A percentile compares a stretch with the other conserved stretches of the same genome.
These are phyloP conservation scores for Primulina tabacum DNA, from an alignment of 257 asterid genomes.

Conservation along the genomic window DNA sequence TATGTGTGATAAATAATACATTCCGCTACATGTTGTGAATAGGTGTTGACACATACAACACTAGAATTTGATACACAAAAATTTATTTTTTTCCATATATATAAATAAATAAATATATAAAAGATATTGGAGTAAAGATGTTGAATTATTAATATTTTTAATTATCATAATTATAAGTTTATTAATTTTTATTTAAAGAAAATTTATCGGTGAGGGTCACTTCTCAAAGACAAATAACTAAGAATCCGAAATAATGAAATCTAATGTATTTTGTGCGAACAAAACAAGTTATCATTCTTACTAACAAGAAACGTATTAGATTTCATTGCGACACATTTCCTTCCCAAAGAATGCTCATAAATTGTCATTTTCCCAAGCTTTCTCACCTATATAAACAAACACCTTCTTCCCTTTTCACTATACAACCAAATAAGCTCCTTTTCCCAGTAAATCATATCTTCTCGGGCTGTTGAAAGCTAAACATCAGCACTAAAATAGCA, in stretches of 20 bases:
- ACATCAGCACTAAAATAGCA: not conserved
- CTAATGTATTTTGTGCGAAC: not conserved
- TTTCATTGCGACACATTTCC: not conserved
- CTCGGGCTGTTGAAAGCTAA: not conserved
- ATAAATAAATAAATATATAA: too few relatives aligned
- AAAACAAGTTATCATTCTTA: not conserved
- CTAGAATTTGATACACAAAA: too few relatives aligned
- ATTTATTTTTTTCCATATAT: too few relatives aligned
- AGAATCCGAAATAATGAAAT: not conserved
- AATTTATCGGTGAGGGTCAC: not conserved
- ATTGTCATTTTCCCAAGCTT: slow-evolving; percentile 7
- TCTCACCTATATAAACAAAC: slow-evolving; percentile 21
- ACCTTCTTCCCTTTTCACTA: slow-evolving; percentile 4
- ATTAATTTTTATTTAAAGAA: too few relatives aligned
- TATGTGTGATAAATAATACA: too few relatives aligned
- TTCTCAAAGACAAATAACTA: not conserved
- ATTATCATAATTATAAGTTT: too few relatives aligned
- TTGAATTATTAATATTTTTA: too few relatives aligned
- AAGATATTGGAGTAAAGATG: too few relatives aligned
- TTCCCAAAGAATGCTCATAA: too few relatives aligned
- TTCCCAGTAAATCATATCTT: not conserved
- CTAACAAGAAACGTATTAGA: not conserved
- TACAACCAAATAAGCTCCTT: not conserved
- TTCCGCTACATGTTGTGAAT: too few relatives aligned
- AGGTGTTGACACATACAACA: too few relatives aligned